Conservation (phyloP, 1,284 basidiomycete genomes). For the Moniliophthora roreri region DNA sequence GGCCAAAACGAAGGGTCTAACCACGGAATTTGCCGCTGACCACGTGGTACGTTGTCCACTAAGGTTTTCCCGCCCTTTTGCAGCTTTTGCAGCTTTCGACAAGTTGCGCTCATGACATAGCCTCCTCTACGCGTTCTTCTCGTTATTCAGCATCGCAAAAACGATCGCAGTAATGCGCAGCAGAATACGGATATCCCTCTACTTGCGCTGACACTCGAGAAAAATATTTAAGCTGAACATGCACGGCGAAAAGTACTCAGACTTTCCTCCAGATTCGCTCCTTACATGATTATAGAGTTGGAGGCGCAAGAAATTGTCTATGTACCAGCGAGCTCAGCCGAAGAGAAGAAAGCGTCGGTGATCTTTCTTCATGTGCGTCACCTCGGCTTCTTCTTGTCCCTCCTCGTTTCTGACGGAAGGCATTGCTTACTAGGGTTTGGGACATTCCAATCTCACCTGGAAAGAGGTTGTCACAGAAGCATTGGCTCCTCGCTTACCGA, state of each 20-base stretch:
- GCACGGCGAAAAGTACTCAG: not conserved
- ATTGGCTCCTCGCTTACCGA: constrained; percentile 35
- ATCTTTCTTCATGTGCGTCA: constrained; percentile 37
- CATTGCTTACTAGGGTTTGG: constrained; percentile 33
- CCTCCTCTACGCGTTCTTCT: no score
- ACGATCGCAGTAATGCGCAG: no score
- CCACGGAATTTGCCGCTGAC: no score
- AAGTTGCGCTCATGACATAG: no score
- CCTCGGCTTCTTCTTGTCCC: not conserved
- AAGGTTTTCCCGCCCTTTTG: no score
- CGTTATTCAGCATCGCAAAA: no score
- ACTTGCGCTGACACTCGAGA: no score
- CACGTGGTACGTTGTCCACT: no score
- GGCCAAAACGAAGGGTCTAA: no score
- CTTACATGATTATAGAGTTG: not conserved
- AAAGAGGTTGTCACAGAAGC: constrained; percentile 27
- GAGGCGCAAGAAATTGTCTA: constrained; percentile 3
- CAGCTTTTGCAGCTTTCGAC: no score
- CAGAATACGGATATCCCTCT: no score
- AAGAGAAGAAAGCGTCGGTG: constrained; percentile 27
- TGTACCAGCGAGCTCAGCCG: constrained; percentile 6
- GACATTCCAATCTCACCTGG: constrained; percentile 38
- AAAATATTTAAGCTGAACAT: not conserved
- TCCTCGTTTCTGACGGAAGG: not conserved
- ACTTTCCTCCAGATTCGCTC: not conserved